phyloP scores from a whole-genome alignment of 1,284 basidiomycete species.

The Malassezia yamatoensis region DNA sequence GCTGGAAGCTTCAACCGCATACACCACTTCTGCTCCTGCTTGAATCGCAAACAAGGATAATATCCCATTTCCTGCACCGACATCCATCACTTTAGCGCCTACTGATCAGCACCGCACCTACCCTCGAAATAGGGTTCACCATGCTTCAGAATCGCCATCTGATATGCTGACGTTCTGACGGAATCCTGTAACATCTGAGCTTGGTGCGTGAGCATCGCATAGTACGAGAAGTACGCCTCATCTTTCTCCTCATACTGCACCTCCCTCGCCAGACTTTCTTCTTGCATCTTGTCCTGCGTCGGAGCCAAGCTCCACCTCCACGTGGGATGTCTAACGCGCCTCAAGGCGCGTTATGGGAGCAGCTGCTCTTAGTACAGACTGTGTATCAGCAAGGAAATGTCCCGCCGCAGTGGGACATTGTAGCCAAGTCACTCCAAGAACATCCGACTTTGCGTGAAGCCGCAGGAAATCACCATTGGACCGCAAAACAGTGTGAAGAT shows the following conservation, averaged over 20 bases:
- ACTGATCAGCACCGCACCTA: background rate
- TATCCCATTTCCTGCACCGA: constrained; percentile 54
- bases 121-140: constrained; percentile 21
- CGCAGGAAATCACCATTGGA: no score
- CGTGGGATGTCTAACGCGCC: constrained; percentile 9
- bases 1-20: constrained; percentile 52
- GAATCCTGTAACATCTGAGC: constrained; percentile 43
- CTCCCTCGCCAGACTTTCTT: background rate
- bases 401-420: constrained; percentile 35
- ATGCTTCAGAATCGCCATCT: constrained; percentile 35
- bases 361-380: constrained; percentile 40
- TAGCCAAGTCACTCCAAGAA: constrained; percentile 25
- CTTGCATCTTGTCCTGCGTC: no score
- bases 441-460: constrained; percentile 20
- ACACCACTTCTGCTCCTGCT: constrained; percentile 52
- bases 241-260: constrained; percentile 33
- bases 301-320: background rate
- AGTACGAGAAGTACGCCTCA: constrained; percentile 43
- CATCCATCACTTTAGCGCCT: constrained; percentile 46
- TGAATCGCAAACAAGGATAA: constrained; percentile 52
- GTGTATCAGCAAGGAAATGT: constrained; percentile 34
- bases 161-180: constrained; percentile 39
- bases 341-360: constrained; percentile 28
- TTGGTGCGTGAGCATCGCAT: constrained; percentile 39
- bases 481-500: background rate